phyloP scores from a whole-genome alignment of 2,329 filamentous ascomycete genomes.

The Cryoendolithus antarcticus region DNA sequence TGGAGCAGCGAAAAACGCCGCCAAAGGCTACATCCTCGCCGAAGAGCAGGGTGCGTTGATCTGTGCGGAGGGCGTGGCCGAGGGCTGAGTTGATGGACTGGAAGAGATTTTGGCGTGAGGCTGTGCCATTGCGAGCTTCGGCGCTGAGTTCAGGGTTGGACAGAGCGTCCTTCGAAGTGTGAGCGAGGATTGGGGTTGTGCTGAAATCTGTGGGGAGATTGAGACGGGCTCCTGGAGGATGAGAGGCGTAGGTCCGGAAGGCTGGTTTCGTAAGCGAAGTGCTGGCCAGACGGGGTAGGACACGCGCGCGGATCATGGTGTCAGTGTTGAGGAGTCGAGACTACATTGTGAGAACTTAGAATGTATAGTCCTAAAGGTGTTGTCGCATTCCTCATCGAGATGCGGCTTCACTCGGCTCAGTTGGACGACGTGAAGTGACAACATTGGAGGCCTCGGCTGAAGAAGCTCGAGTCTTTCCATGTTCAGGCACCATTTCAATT shows the following conservation, averaged over 20 bases:
- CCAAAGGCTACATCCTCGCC: constrained; percentile 96
- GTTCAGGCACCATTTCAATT: too few species aligned
- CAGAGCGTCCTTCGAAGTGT: constrained; percentile 62
- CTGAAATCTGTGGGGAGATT: constrained; percentile 84
- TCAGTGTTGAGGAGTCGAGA: background rate
- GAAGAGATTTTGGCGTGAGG: constrained; percentile 84
- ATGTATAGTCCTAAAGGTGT: background rate
- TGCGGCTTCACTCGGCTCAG: background rate
- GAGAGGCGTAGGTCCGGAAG: constrained; percentile 33
- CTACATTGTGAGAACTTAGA: background rate
- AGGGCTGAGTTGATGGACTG: constrained; percentile 88
- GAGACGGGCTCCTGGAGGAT: constrained; percentile 44
- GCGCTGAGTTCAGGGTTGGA: constrained; percentile 56
- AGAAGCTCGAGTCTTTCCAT: too few species aligned
- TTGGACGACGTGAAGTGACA: too few species aligned
- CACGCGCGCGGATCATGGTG: background rate
- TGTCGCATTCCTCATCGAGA: background rate
- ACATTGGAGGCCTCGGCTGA: too few species aligned
- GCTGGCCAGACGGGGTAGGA: background rate
- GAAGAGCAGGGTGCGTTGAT: constrained; percentile 81
- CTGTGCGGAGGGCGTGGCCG: constrained; percentile 64
- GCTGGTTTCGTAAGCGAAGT: background rate
- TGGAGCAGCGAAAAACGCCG: constrained; percentile 71
- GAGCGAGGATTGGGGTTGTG: constrained; percentile 66
- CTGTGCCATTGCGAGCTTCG: constrained; percentile 34